Evolutionary conservation across 1,139 yeast species (phyloP), one percentile per base, ranked within the genome.

Genomic region (Arxiozyma slooffiae): DNA sequence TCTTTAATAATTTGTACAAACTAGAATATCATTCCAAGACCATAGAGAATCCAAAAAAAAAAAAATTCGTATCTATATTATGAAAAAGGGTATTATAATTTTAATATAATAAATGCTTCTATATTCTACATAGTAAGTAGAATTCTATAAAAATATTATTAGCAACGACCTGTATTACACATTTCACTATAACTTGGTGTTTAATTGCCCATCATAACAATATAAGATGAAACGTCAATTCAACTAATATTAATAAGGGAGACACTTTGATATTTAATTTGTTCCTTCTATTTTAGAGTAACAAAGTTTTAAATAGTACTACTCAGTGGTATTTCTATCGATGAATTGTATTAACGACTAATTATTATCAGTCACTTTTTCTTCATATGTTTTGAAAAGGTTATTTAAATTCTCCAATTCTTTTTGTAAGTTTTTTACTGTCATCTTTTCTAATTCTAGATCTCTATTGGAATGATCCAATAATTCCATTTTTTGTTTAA

Each of bases 381-480:
- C 67, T 21, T 42, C 36, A 42, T 20, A 42, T 14, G 21, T 18
- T 42, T 42, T 24, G 22, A 42, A 42, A 34, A 38, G 18, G 21
- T 42, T 34, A 22, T 58, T 63, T 55, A 75, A 63, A 50, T 64
- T 73, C 34, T 75, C 78, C 41, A 79, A 74, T 60, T 83, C 84
- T 14, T 66, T 66, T 55, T 71, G 70, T 38, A 79, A 67, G 17
- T 69, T 66, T 41, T 66, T 57, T 38, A 73, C 71, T 44, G 70
- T 68, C 16, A 77, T 72, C 52, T 81, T 73, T 40, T 78, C 74
- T 4, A 82, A 79, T 46, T 79, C 81, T 49, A 81, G 75, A 64
- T 86, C 95, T 36, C 85, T 81, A 50, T 78, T 75, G 59, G 78
- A 78, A 22, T 86, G 86, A 37, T 82, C 75, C 18, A 78, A 73